A percentile compares a stretch with the other conserved stretches of the same genome.
Conservation (phyloP, 2,329 filamentous ascomycete genomes). For the Alternaria sp. region DNA sequence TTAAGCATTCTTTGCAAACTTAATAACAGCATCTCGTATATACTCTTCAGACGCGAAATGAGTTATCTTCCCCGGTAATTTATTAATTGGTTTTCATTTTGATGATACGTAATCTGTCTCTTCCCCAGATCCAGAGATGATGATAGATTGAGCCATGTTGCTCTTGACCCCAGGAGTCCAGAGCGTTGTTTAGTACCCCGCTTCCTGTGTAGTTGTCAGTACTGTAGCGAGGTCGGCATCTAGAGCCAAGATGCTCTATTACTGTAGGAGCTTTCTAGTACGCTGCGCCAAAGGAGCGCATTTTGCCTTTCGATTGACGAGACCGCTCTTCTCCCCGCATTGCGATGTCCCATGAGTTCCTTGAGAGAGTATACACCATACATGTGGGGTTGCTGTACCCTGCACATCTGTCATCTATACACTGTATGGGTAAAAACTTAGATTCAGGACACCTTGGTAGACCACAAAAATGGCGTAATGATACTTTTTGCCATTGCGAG, state of each 20-base stretch:
- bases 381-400: not conserved
- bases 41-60: not conserved
- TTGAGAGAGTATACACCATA: not conserved
- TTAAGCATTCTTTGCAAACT: not conserved
- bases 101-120: conserved; percentile 5
- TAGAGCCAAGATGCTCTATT: not conserved
- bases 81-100: conserved; percentile 9
- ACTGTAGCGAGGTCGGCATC: not conserved
- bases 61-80: not conserved
- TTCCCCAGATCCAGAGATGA: conserved; percentile 1
- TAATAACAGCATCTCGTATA: not conserved
- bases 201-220: not conserved
- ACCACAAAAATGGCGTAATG: conserved; percentile 1
- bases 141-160: conserved; percentile 6
- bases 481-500: not conserved
- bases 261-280: not conserved
- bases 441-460: not conserved
- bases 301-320: not conserved
- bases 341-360: not conserved
- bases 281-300: not conserved
- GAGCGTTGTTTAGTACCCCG: not conserved
- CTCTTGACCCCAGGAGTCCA: not conserved
- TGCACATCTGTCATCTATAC: conserved; percentile 7
- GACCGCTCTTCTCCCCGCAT: not conserved
- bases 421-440: conserved; percentile 13